A percentile compares a stretch with the other conserved stretches of the same genome.
Evolutionary conservation across 108 stramenopile species (phyloP).

Genomic region (Nannochloropsis gaditana): DNA sequence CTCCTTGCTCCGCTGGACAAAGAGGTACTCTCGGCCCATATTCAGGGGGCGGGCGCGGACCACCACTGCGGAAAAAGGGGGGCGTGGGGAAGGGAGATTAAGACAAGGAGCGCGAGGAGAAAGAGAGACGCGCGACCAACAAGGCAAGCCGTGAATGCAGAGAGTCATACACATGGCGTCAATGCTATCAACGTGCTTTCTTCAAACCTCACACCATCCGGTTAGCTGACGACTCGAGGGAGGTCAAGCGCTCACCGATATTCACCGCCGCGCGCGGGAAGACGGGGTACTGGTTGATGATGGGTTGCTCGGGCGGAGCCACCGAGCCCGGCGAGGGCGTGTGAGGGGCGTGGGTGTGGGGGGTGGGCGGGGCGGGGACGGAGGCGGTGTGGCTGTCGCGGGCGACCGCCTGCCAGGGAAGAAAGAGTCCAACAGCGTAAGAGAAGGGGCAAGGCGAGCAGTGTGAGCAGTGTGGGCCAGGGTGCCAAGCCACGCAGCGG

Average conservation of each 20-base stretch:
- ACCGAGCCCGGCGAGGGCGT: background rate
- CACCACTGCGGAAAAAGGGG: background rate
- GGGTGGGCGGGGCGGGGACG: background rate
- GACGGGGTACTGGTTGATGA: background rate
- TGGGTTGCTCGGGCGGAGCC: background rate
- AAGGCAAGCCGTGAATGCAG: too few species aligned
- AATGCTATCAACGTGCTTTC: too few species aligned
- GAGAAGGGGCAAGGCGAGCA: background rate
- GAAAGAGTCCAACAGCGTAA: background rate
- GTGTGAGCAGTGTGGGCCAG: background rate
- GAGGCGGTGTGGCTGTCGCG: background rate
- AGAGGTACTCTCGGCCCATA: constrained; percentile 5
- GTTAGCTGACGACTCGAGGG: too few species aligned
- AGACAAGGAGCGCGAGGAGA: background rate
- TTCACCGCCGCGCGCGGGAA: background rate
- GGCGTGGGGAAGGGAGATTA: background rate
- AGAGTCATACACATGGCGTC: too few species aligned
- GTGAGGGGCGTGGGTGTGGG: background rate
- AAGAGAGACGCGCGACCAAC: background rate
- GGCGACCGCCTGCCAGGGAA: background rate
- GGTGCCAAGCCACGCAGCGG: background rate
- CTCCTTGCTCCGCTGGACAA: constrained; percentile 17
- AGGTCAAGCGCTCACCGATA: background rate
- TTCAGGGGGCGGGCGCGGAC: background rate
- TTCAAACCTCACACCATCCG: too few species aligned